A percentile compares a stretch with the other conserved stretches of the same genome.
Evolutionary conservation across 2,329 filamentous ascomycete genomes (phyloP).

Genomic region (Diaporthe sp.): DNA sequence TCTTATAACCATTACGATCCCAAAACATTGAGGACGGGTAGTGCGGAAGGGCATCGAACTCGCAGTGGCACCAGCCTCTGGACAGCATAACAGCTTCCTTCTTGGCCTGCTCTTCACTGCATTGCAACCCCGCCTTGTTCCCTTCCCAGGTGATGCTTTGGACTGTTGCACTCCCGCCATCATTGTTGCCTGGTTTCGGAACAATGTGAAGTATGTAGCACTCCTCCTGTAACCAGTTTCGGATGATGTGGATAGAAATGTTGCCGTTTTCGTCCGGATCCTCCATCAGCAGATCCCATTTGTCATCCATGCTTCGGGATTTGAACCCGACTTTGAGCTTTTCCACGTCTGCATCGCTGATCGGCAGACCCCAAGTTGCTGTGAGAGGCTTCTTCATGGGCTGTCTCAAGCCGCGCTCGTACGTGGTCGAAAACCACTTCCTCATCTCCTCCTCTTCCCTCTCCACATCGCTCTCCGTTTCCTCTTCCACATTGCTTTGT

Average conservation of each 20-base stretch:
- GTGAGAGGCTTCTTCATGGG: constrained; percentile 40
- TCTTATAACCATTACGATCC: constrained; percentile 34
- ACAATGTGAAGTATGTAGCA: constrained; percentile 42
- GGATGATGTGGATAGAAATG: constrained; percentile 44
- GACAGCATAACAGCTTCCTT: constrained; percentile 44
- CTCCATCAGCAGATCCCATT: constrained; percentile 44
- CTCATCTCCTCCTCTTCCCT: too few species aligned
- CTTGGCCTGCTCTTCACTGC: constrained; percentile 45
- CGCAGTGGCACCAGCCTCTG: constrained; percentile 43
- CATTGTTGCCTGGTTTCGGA: not conserved
- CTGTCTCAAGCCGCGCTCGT: constrained; percentile 46
- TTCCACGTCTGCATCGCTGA: constrained; percentile 45
- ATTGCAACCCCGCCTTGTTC: constrained; percentile 42
- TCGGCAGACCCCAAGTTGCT: constrained; percentile 43
- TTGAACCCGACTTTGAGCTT: constrained; percentile 45
- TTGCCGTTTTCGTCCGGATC: constrained; percentile 44
- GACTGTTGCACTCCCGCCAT: constrained; percentile 28
- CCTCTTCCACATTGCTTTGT: not conserved
- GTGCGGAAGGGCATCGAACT: constrained; percentile 44
- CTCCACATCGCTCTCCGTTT: not conserved
- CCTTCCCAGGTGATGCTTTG: constrained; percentile 44
- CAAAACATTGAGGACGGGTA: constrained; percentile 44
- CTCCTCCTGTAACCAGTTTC: constrained; percentile 44
- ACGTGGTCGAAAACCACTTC: not conserved
- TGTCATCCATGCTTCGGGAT: constrained; percentile 44